Base-by-base conservation (phyloP, 1,139 yeast genomes). In the Suhomyces bribrorum region DNA sequence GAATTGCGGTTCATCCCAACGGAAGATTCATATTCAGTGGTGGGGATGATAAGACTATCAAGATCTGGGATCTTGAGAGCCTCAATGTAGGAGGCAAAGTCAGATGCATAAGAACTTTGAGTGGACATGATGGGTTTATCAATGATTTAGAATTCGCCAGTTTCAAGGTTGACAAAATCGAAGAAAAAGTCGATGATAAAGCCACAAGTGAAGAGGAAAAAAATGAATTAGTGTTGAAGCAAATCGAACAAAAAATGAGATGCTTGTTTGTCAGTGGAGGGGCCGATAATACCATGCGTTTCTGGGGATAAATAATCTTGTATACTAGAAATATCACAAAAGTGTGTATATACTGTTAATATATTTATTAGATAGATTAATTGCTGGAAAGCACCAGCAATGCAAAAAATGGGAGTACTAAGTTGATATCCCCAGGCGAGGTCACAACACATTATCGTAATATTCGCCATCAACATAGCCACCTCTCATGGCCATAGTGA, bases 41-140 rank as follows among this genome's bases (percentile, higher is more conserved):
- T 12, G 75, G 92, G 17, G 96, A 90, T 59, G 97, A 90, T 59
- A 81, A 82, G 48, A 68, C 81, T 2, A 75, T 90, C 26, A 75
- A 81, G 44, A 65, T 87, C 20, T 90, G 97, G 97, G 95, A 89
- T 58, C 62, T 89, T 41, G 59, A 55, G 3, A 62, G 73, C 13
- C 73, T 77, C 30, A 76, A 75, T 25, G 52, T 54, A 2, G 57
- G 56, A 7, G 67, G 73, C 1, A 64, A 66, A 33, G 80, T 86
- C 28, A 48, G 59, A 17, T 66, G 70, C 41, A 66, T 80, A 7
- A 63, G 74, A 36, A 75, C 78, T 1, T 63, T 86, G 12, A 62
- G 60, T 23, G 89, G 83, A 0, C 95, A 86, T 56, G 82, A 79
- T 31, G 90, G 87, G 29, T 87, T 88, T 55, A 75, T 88, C 8